Evolutionary conservation across 1,284 basidiomycete genomes (phyloP).

Genomic region (Pseudozyma hubeiensis): DNA sequence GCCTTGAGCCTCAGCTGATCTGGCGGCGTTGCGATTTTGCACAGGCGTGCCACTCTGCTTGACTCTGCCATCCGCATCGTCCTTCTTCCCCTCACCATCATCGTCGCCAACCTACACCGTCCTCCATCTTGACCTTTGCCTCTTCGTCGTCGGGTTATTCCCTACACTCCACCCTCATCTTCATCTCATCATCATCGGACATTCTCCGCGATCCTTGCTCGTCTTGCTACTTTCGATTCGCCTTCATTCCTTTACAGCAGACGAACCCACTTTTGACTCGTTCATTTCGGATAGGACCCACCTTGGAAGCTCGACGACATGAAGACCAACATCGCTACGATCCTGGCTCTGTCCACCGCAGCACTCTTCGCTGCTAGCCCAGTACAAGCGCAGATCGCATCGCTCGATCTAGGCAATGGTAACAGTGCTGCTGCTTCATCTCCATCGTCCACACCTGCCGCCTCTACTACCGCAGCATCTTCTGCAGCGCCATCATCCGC

Average conservation of each 20-base stretch:
- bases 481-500: slow-evolving; percentile 8
- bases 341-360: slow-evolving; percentile 33
- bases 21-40: neutral
- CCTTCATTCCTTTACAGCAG: too few species aligned
- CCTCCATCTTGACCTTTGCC: too few species aligned
- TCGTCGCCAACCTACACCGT: too few species aligned
- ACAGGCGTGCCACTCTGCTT: too few species aligned
- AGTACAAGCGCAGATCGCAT: slow-evolving; percentile 19
- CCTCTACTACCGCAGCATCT: slow-evolving; percentile 8
- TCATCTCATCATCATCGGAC: too few species aligned
- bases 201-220: too few species aligned
- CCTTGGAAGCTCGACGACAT: slow-evolving; percentile 4
- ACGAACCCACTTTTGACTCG: neutral
- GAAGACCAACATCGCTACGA: slow-evolving; percentile 29
- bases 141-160: too few species aligned
- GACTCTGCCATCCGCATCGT: too few species aligned
- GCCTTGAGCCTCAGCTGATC: neutral
- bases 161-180: too few species aligned
- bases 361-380: slow-evolving; percentile 26
- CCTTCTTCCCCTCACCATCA: too few species aligned
- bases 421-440: slow-evolving; percentile 12
- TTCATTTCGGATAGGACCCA: neutral
- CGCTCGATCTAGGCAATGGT: slow-evolving; percentile 26
- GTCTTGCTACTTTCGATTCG: neutral
- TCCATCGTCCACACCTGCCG: slow-evolving; percentile 1